Evolutionary conservation across 73 alveolate genomes (phyloP), one percentile per base, ranked within the genome.

Genomic region (Paramecium sexaurelia): DNA sequence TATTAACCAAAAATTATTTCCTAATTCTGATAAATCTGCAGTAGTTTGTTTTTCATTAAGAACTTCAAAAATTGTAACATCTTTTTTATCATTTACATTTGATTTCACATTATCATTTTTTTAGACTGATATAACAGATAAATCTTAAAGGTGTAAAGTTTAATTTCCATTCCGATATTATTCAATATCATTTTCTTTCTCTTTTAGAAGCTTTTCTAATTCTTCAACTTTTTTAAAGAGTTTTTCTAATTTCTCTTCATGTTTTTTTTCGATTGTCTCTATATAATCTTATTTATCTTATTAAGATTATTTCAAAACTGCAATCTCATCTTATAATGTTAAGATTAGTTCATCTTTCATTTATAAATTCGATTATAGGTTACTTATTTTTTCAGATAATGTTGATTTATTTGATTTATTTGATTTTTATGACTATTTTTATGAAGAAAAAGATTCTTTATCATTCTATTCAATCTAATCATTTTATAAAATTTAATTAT

Each of bases 131-230:
- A 78, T 78, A 20, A 40, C 90, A 7, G 90, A 78, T 22, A 78
- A 13, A 43, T 78, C 90, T 45, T 78, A 32, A 8, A 78, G 55
- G 41, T 78, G 90, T 17, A 78, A 61, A 22, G 75, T 78, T 26
- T 78, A 45, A 78, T 78, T 41, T 17, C 90, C 90, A 78, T 78
- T 78, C 27, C 51, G 45, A 26, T 41, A 78, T 45, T 41, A 78
- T 24, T 78, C 90, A 10, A 78, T 22, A 78, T 78, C 90, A 45
- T 78, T 78, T 39, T 78, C 90, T 78, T 78, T 78, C n/a, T 78
- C 90, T 41, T 78, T 78, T 0, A 78, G 27, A 20, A 40, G 55
- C 22, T 78, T 78, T 22, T 78, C 90, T 41, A 78, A 7, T 43
- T 78, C 43, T 22, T 20, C 32, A 10, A 78, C 55, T 43, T 61